Percentiles rank a stretch among this genome's conserved stretches.
phyloP scores from a whole-genome alignment of 352 stramenopile genomes.

The Phytophthora sojae region DNA sequence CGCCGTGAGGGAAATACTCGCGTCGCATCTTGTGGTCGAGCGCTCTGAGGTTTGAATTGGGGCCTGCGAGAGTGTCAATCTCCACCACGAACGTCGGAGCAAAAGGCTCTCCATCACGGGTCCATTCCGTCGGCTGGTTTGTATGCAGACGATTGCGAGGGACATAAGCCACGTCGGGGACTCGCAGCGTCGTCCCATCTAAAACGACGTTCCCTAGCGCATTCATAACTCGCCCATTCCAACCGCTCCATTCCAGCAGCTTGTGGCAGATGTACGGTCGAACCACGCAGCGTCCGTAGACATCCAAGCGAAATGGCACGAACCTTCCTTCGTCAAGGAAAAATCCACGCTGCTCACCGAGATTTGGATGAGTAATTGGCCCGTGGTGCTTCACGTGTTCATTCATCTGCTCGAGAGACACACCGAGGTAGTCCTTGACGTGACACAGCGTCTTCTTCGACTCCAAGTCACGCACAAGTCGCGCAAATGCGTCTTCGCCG shows the following conservation, averaged over 20 bases:
- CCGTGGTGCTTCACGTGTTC: slow-evolving; percentile 25
- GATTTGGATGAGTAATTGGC: slow-evolving; percentile 26
- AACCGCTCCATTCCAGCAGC: slow-evolving; percentile 7
- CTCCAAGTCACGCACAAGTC: slow-evolving; percentile 34
- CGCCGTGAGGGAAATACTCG: slow-evolving; percentile 30
- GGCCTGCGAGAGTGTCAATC: slow-evolving; percentile 27
- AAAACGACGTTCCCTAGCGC: slow-evolving; percentile 23
- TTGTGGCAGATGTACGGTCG: slow-evolving; percentile 1
- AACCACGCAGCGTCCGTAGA: slow-evolving; percentile 20
- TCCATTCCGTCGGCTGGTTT: background rate
- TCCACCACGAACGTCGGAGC: slow-evolving; percentile 32
- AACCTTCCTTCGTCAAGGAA: slow-evolving; percentile 39
- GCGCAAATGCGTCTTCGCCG: slow-evolving; percentile 23
- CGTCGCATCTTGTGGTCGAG: slow-evolving; percentile 17
- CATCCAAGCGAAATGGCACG: slow-evolving; percentile 24
- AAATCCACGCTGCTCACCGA: slow-evolving; percentile 31
- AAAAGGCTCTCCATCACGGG: slow-evolving; percentile 23
- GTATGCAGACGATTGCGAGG: background rate
- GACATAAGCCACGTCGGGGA: slow-evolving; percentile 9
- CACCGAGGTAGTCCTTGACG: slow-evolving; percentile 34
- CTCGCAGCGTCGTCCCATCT: slow-evolving; percentile 10
- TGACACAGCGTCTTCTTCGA: slow-evolving; percentile 31
- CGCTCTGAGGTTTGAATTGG: slow-evolving; percentile 12
- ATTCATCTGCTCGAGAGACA: slow-evolving; percentile 36
- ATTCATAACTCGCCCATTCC: slow-evolving; percentile 18